A percentile compares a stretch with the other conserved stretches of the same genome.
Evolutionary conservation across 1,284 basidiomycete species (phyloP).

Genomic region (Rhodotorula sp.): DNA sequence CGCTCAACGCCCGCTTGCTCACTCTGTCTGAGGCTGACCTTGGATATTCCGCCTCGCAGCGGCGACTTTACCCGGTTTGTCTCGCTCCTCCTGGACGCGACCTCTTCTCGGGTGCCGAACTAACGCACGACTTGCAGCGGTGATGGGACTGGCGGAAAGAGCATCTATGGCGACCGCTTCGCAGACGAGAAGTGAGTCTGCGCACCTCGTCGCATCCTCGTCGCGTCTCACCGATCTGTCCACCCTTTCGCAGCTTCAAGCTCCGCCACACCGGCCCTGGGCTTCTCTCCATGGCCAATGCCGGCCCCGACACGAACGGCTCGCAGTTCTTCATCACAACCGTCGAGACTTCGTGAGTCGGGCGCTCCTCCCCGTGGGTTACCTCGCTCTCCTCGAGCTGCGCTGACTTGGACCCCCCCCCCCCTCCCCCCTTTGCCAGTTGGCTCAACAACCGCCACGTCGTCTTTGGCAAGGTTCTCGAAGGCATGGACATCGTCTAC

Average conservation of each 20-base stretch:
- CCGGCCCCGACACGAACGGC: conserved; percentile 55
- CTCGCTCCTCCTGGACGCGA: too few species aligned
- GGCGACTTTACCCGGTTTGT: conserved; percentile 62
- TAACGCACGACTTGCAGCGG: conserved; percentile 19
- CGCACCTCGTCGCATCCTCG: too few species aligned
- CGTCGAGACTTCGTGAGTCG: conserved; percentile 58
- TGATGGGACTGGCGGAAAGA: conserved; percentile 50
- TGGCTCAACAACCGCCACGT: conserved; percentile 46
- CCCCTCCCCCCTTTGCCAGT: not conserved
- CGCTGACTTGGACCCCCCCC: conserved; percentile 51
- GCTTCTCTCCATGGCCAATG: conserved; percentile 86
- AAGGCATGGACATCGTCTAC: conserved; percentile 81
- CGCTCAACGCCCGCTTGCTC: not conserved
- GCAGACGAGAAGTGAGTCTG: conserved; percentile 55
- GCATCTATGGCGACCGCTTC: conserved; percentile 48
- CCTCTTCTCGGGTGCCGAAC: not conserved
- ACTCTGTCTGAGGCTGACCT: conserved; percentile 2
- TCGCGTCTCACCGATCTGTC: too few species aligned
- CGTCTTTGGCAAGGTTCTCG: conserved; percentile 85
- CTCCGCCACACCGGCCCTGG: conserved; percentile 83
- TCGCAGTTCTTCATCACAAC: conserved; percentile 72
- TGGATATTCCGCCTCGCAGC: conserved; percentile 51
- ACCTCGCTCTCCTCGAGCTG: too few species aligned
- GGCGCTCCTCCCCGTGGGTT: conserved; percentile 48
- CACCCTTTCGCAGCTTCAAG: conserved; percentile 56